Evolutionary conservation across 331 rosid species (phyloP).

Genomic region (Malus hybrid): DNA sequence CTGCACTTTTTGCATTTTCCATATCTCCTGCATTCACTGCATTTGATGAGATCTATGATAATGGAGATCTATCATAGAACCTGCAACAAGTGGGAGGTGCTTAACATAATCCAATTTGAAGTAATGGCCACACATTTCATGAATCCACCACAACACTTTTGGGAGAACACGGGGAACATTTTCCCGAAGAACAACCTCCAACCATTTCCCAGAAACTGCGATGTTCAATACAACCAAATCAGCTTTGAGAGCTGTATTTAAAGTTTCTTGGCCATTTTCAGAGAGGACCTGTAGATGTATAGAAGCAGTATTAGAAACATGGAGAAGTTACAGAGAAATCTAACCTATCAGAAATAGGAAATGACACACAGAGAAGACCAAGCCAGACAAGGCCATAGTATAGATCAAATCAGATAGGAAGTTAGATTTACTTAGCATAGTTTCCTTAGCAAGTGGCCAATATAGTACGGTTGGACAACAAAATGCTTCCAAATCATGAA

Average conservation of each 20-base stretch:
- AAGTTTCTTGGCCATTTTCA: constrained; percentile 20
- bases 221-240: constrained; percentile 29
- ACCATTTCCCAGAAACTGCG: constrained; percentile 28
- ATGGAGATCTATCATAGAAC: constrained; percentile 23
- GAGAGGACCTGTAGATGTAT: constrained; percentile 7
- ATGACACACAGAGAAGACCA: background rate
- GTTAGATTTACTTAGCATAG: background rate
- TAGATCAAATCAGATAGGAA: background rate
- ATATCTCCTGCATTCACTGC: no score
- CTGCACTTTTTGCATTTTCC: no score
- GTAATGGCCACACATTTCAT: constrained; percentile 35
- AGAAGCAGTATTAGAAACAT: background rate
- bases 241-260: constrained; percentile 21
- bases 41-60: no score
- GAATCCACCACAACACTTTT: constrained; percentile 33
- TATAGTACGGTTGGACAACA: background rate
- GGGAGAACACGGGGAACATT: constrained; percentile 24
- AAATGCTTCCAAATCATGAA: background rate
- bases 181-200: constrained; percentile 21
- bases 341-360: background rate
- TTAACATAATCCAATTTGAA: constrained; percentile 28
- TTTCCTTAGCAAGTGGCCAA: background rate
- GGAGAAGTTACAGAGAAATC: background rate
- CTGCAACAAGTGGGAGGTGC: constrained; percentile 23
- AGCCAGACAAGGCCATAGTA: background rate